A percentile compares a stretch with the other conserved stretches of the same genome.
phyloP scores from a whole-genome alignment of 2,329 filamentous ascomycete genomes.

The Stachybotrys chlorohalonatus region DNA sequence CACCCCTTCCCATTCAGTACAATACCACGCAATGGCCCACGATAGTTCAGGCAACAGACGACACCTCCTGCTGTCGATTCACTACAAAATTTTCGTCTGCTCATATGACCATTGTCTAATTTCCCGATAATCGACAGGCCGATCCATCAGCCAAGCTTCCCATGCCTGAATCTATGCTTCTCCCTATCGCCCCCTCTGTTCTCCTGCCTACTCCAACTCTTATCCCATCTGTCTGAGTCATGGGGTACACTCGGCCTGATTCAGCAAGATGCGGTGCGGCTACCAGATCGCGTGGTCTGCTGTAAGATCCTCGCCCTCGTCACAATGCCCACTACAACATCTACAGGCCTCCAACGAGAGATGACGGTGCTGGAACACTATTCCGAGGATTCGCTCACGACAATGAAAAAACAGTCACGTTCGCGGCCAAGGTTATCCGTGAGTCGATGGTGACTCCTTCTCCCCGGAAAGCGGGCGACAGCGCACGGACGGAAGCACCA shows the following conservation, averaged over 20 bases:
- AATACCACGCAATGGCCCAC: no score
- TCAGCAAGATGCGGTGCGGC: neutral
- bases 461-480: neutral
- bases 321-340: no score
- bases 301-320: no score
- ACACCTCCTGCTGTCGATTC: no score
- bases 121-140: no score
- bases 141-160: neutral
- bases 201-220: neutral
- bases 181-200: neutral
- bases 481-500: neutral
- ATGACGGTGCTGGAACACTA: no score
- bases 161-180: neutral
- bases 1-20: no score
- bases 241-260: neutral
- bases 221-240: neutral
- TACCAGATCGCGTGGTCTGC: no score
- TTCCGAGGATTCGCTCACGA: neutral
- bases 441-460: neutral
- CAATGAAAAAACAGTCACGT: neutral
- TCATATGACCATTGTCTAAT: neutral
- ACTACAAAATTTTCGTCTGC: neutral
- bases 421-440: neutral
- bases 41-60: no score
- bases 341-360: no score